Conservation (phyloP, 495 filamentous ascomycete species). For the Aspergillus mulundensis region DNA sequence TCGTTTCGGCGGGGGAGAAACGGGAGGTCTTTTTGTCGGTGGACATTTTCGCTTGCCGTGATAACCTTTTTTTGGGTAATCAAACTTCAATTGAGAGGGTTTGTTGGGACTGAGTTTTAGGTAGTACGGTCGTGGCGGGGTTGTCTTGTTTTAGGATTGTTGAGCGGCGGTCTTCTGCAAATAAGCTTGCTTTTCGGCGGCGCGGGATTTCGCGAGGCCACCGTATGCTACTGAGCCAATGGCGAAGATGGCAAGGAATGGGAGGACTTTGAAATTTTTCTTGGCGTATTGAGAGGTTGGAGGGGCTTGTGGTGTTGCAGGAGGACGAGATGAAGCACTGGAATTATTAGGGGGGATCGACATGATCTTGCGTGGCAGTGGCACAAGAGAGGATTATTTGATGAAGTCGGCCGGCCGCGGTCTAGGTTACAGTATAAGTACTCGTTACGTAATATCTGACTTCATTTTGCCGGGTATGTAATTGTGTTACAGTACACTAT, state of each 20-base stretch:
- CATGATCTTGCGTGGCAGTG: too few species aligned
- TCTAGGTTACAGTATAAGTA: too few species aligned
- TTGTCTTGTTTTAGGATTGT: constrained; percentile 14
- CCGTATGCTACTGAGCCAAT: constrained; percentile 57
- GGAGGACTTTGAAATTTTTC: constrained; percentile 66
- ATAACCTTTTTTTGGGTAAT: too few species aligned
- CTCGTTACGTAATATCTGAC: too few species aligned
- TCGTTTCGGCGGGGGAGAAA: constrained; percentile 75
- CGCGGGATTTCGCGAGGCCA: constrained; percentile 57
- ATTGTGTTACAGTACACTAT: constrained; percentile 1
- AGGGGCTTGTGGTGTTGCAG: neutral
- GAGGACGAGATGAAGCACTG: neutral
- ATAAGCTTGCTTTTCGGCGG: constrained; percentile 27
- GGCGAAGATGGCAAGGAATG: constrained; percentile 57
- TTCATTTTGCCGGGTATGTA: too few species aligned
- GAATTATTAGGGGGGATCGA: too few species aligned
- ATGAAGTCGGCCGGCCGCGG: neutral
- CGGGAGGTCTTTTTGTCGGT: constrained; percentile 50
- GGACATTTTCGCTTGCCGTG: too few species aligned
- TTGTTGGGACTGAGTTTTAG: neutral
- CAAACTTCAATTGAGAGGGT: too few species aligned
- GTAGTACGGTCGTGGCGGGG: constrained; percentile 2
- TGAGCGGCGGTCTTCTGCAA: constrained; percentile 4
- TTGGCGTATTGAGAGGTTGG: too few species aligned
- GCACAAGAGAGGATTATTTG: too few species aligned